These are phyloP conservation scores for Alternaria sp. DNA, from an alignment of 2,329 filamentous ascomycete genomes.

Conservation along the genomic window DNA sequence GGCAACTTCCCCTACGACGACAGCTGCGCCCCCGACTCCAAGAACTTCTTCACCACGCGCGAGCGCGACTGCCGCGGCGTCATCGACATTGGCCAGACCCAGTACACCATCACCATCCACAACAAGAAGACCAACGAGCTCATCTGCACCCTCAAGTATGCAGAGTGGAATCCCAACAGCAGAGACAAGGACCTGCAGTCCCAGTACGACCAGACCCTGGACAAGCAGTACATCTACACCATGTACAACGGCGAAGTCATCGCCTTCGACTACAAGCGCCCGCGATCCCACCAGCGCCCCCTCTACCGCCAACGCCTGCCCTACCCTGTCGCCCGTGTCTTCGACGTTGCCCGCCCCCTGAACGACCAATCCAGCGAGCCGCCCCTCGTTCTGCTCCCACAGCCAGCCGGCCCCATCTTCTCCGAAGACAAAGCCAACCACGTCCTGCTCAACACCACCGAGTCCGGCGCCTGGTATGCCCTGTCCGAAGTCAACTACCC, in stretches of 20 bases:
- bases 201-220: conserved; percentile 80
- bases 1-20: conserved; percentile 73
- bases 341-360: conserved; percentile 81
- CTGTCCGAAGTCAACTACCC: conserved; percentile 88
- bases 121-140: conserved; percentile 73
- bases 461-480: conserved; percentile 90
- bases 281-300: conserved; percentile 35
- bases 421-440: conserved; percentile 50
- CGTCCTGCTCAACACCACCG: conserved; percentile 85
- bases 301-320: conserved; percentile 65
- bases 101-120: conserved; percentile 88
- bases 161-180: conserved; percentile 94
- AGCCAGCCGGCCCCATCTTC: conserved; percentile 71
- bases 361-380: conserved; percentile 71
- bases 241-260: conserved; percentile 84
- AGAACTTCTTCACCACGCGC: conserved; percentile 59
- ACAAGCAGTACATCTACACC: conserved; percentile 87
- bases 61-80: conserved; percentile 74
- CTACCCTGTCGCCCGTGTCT: conserved; percentile 83
- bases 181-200: conserved; percentile 84
- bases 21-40: conserved; percentile 71
- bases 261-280: conserved; percentile 72
- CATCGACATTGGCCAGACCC: conserved; percentile 81
- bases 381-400: conserved; percentile 82
- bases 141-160: conserved; percentile 89